These are phyloP conservation scores for Suillus plorans DNA, from an alignment of 768 basidiomycete genomes.

Conservation along the genomic window DNA sequence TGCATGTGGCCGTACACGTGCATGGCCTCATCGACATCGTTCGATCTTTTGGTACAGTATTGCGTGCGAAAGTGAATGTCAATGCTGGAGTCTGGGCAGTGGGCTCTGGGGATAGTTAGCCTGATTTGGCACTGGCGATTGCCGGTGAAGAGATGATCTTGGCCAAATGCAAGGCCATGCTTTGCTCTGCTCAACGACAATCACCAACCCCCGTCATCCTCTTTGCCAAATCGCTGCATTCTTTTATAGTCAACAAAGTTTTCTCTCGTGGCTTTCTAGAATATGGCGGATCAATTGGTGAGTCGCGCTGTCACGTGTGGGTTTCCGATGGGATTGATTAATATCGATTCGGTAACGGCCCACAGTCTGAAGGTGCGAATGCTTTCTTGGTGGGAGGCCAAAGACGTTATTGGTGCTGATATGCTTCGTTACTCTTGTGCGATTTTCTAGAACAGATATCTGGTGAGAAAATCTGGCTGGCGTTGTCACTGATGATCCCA, in stretches of 20 bases:
- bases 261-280: conserved; percentile 17
- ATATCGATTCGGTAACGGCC: conserved; percentile 13
- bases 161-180: conserved; percentile 7
- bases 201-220: conserved; percentile 7
- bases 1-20: neutral
- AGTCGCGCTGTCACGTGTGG: conserved; percentile 24
- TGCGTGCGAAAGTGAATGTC: neutral
- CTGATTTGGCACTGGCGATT: conserved; percentile 32
- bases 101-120: conserved; percentile 12
- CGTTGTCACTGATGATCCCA: neutral
- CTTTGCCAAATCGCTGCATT: conserved; percentile 3
- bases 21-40: neutral
- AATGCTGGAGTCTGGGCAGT: neutral
- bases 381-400: conserved; percentile 11
- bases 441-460: conserved; percentile 79
- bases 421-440: conserved; percentile 12
- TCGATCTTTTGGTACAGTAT: neutral
- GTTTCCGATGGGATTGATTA: conserved; percentile 15
- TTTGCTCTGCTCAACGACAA: conserved; percentile 12
- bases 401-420: neutral
- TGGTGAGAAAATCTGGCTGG: conserved; percentile 47
- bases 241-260: neutral
- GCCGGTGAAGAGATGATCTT: conserved; percentile 25
- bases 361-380: conserved; percentile 57
- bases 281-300: conserved; percentile 62